Base-by-base conservation (phyloP, 352 stramenopile species). In the Achlya hypogyna region DNA sequence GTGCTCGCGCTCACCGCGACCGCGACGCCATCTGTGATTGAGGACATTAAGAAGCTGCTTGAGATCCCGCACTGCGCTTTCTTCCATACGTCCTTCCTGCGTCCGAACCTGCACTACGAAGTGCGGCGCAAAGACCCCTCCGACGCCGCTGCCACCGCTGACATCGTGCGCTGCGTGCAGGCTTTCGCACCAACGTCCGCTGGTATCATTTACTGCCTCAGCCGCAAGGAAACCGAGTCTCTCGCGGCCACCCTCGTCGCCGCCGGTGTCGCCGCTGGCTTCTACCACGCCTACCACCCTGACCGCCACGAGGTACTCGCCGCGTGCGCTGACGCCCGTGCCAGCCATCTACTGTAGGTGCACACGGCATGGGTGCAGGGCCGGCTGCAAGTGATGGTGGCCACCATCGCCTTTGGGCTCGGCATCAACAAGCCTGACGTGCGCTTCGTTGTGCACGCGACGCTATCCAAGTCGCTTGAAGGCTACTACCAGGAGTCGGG, bases 401-500 rank as follows among this genome's bases (percentile, higher is more conserved):
- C 91, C 6, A 98, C 91, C 0, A 97, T 98, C 70, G 90, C 91
- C 6, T 98, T 97, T 84, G 93, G 93, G 1, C 71, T 98, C 34
- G 93, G 93, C 8, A 98, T 98, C 69, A 96, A 98, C 76, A 97
- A 98, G 56, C 88, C 91, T 8, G 83, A 96, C 53, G 88, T 97
- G 47, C 87, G 88, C 29, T 97, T 96, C 54, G 89, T 97, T 0
- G 82, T 97, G 25, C 89, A 98, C 70, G 94, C 91, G 53, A 89
- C 81, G 5, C 69, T 93, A 4, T 88, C 81, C 3, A 91, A 91
- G 75, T 96, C 86, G 9, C 74, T 99, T 40, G 96, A 99, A 78
- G 95, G 88, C 0, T 99, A 99, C 70, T 99, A 98, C 70, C 96
- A 99, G 77, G 96, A 99, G 77, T 95, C 86, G 16, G 97, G 97